phyloP scores from a whole-genome alignment of 2,329 filamentous ascomycete species.

The Seiridium cupressi region DNA sequence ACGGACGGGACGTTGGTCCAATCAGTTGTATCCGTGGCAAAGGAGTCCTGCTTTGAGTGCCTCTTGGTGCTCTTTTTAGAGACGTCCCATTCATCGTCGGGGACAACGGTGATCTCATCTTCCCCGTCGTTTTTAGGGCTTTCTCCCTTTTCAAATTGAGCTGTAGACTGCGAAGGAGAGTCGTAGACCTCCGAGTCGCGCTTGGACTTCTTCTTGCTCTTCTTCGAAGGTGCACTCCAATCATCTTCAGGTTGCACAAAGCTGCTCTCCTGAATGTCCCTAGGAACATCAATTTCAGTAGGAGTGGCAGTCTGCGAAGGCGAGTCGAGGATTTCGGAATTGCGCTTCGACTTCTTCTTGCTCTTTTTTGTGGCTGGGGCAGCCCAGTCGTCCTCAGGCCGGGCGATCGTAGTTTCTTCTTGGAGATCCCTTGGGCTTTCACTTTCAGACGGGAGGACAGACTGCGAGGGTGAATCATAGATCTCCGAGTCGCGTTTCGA shows the following conservation, averaged over 20 bases:
- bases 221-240: slow-evolving; percentile 19
- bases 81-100: slow-evolving; percentile 35
- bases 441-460: background rate
- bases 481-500: slow-evolving; percentile 32
- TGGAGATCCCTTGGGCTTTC: background rate
- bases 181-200: slow-evolving; percentile 28
- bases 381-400: background rate
- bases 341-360: background rate
- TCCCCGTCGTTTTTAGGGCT: slow-evolving; percentile 39
- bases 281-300: background rate
- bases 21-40: slow-evolving; percentile 7
- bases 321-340: background rate
- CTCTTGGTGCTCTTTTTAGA: slow-evolving; percentile 30
- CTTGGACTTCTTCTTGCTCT: slow-evolving; percentile 31
- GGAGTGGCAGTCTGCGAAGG: background rate
- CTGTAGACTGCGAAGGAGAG: slow-evolving; percentile 19
- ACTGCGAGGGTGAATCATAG: slow-evolving; percentile 9
- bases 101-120: slow-evolving; percentile 17
- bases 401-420: background rate
- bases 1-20: slow-evolving; percentile 5
- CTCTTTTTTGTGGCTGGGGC: background rate
- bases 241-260: slow-evolving; percentile 15
- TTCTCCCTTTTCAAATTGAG: slow-evolving; percentile 28
- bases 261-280: background rate
- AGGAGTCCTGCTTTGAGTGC: slow-evolving; percentile 6